A percentile compares a stretch with the other conserved stretches of the same genome.
phyloP scores from a whole-genome alignment of 441 rosid species.

The Brassica balearica region DNA sequence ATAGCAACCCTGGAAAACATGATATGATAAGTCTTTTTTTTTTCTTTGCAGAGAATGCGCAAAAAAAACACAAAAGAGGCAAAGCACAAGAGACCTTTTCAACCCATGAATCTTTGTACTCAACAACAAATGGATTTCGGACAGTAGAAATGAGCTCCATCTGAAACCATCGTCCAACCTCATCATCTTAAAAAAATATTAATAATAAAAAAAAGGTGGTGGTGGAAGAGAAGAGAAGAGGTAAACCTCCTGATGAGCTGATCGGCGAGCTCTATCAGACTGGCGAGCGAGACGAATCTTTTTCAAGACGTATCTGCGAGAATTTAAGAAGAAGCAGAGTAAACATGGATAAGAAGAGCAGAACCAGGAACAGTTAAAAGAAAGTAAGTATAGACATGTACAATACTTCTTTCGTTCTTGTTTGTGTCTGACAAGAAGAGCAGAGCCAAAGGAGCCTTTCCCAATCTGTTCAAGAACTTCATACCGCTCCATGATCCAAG shows the following conservation, averaged over 20 bases:
- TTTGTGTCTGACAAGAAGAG: slow-evolving; percentile 95
- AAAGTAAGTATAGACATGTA: slow-evolving; percentile 36
- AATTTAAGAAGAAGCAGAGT: neutral
- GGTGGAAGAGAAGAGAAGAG: slow-evolving; percentile 17
- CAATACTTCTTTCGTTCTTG: slow-evolving; percentile 82
- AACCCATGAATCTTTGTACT: slow-evolving; percentile 93
- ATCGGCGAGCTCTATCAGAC: slow-evolving; percentile 86
- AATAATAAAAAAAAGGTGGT: neutral
- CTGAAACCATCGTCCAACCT: slow-evolving; percentile 47
- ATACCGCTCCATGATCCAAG: slow-evolving; percentile 74
- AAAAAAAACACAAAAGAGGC: slow-evolving; percentile 15
- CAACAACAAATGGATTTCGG: slow-evolving; percentile 73
- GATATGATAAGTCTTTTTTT: slow-evolving; percentile 15
- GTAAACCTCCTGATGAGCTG: slow-evolving; percentile 89
- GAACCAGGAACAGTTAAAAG: neutral
- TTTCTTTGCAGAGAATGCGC: slow-evolving; percentile 14
- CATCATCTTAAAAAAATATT: slow-evolving; percentile 15
- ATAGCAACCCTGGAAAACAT: slow-evolving; percentile 72
- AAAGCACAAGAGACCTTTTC: slow-evolving; percentile 60
- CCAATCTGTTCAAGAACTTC: slow-evolving; percentile 96
- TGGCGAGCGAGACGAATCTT: slow-evolving; percentile 94
- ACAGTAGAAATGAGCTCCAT: slow-evolving; percentile 88
- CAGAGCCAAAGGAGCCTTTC: slow-evolving; percentile 95
- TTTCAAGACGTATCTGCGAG: slow-evolving; percentile 78
- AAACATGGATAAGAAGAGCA: neutral